Percentiles rank a stretch among this genome's conserved stretches.
These are phyloP conservation scores for Logfia minima DNA, from an alignment of 129 eudicot species.

Conservation along the genomic window DNA sequence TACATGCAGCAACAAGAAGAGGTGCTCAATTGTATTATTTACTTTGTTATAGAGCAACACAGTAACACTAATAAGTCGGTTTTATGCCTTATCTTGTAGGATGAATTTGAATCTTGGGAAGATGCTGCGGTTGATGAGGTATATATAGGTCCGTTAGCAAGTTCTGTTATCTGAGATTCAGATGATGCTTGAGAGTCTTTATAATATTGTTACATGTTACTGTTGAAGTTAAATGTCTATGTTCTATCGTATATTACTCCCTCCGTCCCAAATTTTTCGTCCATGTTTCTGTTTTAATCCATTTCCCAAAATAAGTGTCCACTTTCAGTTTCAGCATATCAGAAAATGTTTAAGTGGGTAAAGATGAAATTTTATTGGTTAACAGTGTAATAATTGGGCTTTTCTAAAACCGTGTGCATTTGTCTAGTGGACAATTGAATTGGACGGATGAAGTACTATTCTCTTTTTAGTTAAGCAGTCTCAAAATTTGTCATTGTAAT, in stretches of 20 bases:
- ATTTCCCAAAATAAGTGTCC: no score
- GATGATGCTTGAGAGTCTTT: constrained; percentile 6
- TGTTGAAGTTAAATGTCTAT: no score
- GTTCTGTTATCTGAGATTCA: constrained; percentile 18
- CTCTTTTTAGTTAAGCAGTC: constrained; percentile 11
- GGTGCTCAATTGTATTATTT: constrained; percentile 42
- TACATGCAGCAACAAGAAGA: constrained; percentile 95
- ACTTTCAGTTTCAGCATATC: no score
- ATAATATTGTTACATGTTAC: neutral
- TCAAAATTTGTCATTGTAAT: neutral
- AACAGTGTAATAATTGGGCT: neutral
- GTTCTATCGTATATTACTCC: no score
- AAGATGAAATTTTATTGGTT: neutral
- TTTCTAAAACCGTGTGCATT: neutral
- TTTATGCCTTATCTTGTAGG: constrained; percentile 48
- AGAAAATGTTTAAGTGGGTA: no score
- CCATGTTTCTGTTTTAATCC: neutral
- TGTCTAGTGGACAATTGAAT: neutral
- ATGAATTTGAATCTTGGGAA: constrained; percentile 90
- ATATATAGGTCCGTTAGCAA: constrained; percentile 18
- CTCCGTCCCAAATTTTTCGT: neutral
- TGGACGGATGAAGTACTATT: neutral
- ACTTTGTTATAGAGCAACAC: constrained; percentile 8
- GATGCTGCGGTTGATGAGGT: constrained; percentile 58
- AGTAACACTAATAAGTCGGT: constrained; percentile 20